phyloP scores from a whole-genome alignment of 1,139 yeast species.

The Yamadazyma taylorii region DNA sequence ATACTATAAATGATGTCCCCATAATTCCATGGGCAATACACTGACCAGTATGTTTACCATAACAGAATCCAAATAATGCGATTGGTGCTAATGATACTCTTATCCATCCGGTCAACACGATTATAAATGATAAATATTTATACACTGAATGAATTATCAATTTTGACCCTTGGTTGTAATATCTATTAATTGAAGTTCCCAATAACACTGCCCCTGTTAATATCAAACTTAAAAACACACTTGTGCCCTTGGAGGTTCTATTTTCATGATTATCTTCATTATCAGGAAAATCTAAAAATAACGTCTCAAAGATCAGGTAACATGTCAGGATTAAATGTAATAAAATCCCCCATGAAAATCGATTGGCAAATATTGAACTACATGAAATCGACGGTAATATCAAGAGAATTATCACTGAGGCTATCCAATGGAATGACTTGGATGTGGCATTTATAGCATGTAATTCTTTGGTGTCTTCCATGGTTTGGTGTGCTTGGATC shows the following conservation, averaged over 20 bases:
- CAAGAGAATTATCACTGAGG: conserved; percentile 45
- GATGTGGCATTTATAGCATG: conserved; percentile 50
- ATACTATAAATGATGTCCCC: conserved; percentile 84
- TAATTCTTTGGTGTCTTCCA: conserved; percentile 40
- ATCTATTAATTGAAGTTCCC: conserved; percentile 57
- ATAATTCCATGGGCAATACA: conserved; percentile 95
- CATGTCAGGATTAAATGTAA: conserved; percentile 48
- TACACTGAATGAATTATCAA: conserved; percentile 32
- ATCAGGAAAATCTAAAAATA: conserved; percentile 63
- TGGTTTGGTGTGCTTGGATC: conserved; percentile 13
- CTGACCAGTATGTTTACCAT: conserved; percentile 75
- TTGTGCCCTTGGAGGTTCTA: conserved; percentile 63
- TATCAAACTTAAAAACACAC: conserved; percentile 55
- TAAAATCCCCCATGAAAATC: conserved; percentile 43
- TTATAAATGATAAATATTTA: conserved; percentile 45
- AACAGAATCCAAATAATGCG: conserved; percentile 80
- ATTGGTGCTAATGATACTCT: conserved; percentile 80
- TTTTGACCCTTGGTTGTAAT: conserved; percentile 26
- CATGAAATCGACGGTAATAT: conserved; percentile 57
- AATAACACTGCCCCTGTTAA: conserved; percentile 48
- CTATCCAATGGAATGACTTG: conserved; percentile 65
- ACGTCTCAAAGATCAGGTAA: conserved; percentile 55
- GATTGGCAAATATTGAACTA: conserved; percentile 54
- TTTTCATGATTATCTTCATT: conserved; percentile 60
- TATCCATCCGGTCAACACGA: conserved; percentile 60